Percentiles rank a stretch among this genome's conserved stretches.
Conservation (phyloP, 2,329 filamentous ascomycete species). For the Alternaria ethzedia region DNA sequence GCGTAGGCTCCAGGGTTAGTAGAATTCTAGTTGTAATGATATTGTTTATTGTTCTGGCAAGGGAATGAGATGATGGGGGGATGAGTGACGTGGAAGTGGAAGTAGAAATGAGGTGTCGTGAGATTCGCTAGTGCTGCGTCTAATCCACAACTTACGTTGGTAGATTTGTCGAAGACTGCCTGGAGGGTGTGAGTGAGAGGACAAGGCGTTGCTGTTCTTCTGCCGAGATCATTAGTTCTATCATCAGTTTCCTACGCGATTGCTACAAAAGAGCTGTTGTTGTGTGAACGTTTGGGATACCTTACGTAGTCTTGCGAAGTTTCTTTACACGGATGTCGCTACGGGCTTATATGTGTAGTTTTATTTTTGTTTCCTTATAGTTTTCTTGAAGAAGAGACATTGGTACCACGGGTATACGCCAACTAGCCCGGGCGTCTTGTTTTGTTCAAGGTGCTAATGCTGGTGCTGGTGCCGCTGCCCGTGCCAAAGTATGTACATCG, state of each 20-base stretch:
- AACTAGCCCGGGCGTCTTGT: neutral
- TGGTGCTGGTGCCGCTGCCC: neutral
- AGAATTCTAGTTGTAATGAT: neutral
- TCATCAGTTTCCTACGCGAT: accelerated
- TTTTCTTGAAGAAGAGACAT: too few relatives aligned
- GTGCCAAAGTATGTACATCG: neutral
- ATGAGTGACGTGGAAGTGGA: neutral
- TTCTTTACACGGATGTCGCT: neutral
- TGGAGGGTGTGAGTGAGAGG: neutral
- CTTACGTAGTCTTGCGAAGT: neutral
- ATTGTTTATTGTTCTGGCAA: neutral
- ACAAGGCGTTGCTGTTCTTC: neutral
- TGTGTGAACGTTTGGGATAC: accelerated
- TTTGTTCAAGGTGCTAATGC: neutral
- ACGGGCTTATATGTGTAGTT: neutral
- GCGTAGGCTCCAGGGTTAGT: neutral
- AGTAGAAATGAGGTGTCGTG: neutral
- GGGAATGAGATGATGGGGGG: neutral
- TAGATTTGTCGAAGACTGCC: accelerated
- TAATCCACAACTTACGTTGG: neutral
- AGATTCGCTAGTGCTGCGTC: neutral
- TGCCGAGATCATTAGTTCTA: neutral
- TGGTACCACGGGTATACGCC: accelerated
- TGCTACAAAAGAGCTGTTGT: neutral
- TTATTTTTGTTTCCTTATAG: too few relatives aligned